These are phyloP conservation scores for Talaromyces wortmannii DNA, from an alignment of 495 filamentous ascomycete genomes.

Conservation along the genomic window DNA sequence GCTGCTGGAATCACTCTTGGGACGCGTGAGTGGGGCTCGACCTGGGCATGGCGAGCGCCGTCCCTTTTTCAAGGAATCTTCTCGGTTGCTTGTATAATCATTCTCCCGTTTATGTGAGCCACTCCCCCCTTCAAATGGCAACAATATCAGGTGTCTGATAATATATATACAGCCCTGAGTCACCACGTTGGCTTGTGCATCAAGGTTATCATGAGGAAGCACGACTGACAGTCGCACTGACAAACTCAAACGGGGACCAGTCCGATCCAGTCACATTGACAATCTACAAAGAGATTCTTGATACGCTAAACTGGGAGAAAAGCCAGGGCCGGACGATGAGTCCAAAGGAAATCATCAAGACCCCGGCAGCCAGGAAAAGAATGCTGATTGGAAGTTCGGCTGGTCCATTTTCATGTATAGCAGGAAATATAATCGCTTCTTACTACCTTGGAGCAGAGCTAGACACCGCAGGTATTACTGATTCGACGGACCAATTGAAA, in stretches of 20 bases:
- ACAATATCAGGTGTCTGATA: neutral
- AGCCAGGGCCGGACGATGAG: constrained; percentile 31
- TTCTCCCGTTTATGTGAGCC: constrained; percentile 40
- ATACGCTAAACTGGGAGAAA: constrained; percentile 38
- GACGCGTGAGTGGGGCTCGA: constrained; percentile 38
- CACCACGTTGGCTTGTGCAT: constrained; percentile 40
- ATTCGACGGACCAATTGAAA: constrained; percentile 32
- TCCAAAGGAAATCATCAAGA: constrained; percentile 30
- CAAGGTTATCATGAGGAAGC: constrained; percentile 26
- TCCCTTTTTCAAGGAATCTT: constrained; percentile 49
- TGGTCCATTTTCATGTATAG: constrained; percentile 37
- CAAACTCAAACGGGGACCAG: constrained; percentile 35
- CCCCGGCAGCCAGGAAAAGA: constrained; percentile 32
- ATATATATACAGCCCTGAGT: constrained; percentile 30
- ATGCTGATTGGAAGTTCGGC: constrained; percentile 36
- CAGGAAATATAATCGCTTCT: constrained; percentile 43
- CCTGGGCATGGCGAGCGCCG: constrained; percentile 49
- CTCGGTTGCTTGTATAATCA: constrained; percentile 41
- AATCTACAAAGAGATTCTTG: constrained; percentile 19
- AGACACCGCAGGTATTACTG: constrained; percentile 38
- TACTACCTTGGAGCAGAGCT: constrained; percentile 42
- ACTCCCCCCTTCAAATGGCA: neutral
- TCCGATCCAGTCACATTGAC: constrained; percentile 29
- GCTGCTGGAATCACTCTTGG: constrained; percentile 47
- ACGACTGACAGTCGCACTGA: constrained; percentile 32